A percentile compares a stretch with the other conserved stretches of the same genome.
Conservation (phyloP, 768 basidiomycete species). For the Lentinula boryana region DNA sequence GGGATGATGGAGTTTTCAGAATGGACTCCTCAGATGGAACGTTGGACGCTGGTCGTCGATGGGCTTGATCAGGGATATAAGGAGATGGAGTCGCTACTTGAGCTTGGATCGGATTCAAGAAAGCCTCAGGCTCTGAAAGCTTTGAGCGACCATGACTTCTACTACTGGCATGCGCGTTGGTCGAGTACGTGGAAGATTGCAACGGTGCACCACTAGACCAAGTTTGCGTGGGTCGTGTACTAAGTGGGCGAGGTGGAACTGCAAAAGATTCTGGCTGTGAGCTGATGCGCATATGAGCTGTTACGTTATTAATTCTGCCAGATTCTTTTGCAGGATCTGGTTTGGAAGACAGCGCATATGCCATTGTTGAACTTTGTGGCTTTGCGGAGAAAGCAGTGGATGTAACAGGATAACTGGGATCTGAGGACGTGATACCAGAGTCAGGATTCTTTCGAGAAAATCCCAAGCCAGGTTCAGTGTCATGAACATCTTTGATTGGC, state of each 20-base stretch:
- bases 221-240: not conserved
- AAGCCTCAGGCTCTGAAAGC: not conserved
- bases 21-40: conserved; percentile 44
- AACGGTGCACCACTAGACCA: not conserved
- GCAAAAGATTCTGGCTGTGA: conserved; percentile 1
- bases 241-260: not conserved
- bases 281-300: not conserved
- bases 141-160: not conserved
- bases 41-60: conserved; percentile 20
- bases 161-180: not conserved
- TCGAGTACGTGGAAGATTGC: not conserved
- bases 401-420: not conserved
- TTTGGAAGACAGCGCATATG: not conserved
- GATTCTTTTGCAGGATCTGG: not conserved
- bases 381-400: not conserved
- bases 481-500: not conserved
- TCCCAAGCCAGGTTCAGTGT: not conserved
- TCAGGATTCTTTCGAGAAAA: not conserved
- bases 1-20: conserved; percentile 60
- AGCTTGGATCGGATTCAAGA: not conserved
- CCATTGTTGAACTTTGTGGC: not conserved
- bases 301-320: not conserved
- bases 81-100: not conserved
- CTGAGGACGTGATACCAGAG: not conserved
- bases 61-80: conserved; percentile 2